Conservation (phyloP, 352 stramenopile species). For the Blastocystis hominis region DNA sequence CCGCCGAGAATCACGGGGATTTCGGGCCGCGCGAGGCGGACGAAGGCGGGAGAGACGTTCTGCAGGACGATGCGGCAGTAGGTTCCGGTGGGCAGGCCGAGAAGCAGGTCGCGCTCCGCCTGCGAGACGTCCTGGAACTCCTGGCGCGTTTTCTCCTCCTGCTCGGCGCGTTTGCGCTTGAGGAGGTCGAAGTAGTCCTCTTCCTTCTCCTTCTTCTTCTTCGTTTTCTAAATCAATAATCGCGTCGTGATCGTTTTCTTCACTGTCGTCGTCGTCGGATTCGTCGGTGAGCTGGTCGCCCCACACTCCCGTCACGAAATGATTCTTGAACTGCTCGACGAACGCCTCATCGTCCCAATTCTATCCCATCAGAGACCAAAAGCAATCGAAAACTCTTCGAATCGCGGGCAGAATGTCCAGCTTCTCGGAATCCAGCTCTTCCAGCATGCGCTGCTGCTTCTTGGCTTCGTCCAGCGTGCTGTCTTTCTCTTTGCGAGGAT, state of each 20-base stretch:
- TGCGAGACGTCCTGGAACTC: slow-evolving; percentile 76
- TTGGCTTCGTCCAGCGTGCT: neutral
- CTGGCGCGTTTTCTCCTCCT: slow-evolving; percentile 51
- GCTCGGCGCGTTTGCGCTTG: slow-evolving; percentile 61
- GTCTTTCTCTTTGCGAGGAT: neutral
- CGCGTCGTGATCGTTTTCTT: neutral
- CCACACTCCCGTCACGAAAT: slow-evolving; percentile 56
- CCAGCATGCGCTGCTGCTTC: slow-evolving; percentile 20
- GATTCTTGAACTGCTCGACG: slow-evolving; percentile 46
- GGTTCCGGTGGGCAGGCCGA: slow-evolving; percentile 24
- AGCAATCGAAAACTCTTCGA: no score
- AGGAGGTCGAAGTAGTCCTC: slow-evolving; percentile 65
- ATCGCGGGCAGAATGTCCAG: slow-evolving; percentile 25
- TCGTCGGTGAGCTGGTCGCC: slow-evolving; percentile 30
- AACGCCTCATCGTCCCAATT: slow-evolving; percentile 50
- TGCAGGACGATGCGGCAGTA: slow-evolving; percentile 38
- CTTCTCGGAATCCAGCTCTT: slow-evolving; percentile 36
- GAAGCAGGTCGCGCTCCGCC: slow-evolving; percentile 70
- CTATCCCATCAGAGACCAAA: neutral
- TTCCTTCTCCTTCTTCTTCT: slow-evolving; percentile 68
- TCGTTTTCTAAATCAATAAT: slow-evolving; percentile 45
- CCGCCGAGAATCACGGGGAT: slow-evolving; percentile 78
- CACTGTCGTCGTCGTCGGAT: neutral
- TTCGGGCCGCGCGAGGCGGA: slow-evolving; percentile 43
- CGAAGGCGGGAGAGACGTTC: slow-evolving; percentile 18